These are phyloP conservation scores for Pythium dissimile DNA, from an alignment of 352 stramenopile genomes.

Conservation along the genomic window DNA sequence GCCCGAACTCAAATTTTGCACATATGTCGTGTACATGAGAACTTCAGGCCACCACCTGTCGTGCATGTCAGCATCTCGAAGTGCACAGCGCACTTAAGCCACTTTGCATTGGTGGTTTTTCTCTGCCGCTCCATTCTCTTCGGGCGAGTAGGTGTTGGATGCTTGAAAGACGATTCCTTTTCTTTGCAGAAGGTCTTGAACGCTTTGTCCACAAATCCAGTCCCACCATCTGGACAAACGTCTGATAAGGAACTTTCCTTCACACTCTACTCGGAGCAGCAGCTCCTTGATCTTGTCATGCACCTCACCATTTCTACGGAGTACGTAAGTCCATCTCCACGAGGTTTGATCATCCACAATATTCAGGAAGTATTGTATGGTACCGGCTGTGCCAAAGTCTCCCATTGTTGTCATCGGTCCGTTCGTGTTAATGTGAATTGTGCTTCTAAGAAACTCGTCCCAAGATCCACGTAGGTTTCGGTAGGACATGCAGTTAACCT, in stretches of 20 bases:
- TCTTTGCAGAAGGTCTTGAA: slow-evolving; percentile 2
- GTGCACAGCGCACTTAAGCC: neutral
- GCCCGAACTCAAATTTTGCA: neutral
- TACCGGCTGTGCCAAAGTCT: neutral
- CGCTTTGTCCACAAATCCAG: slow-evolving; percentile 2
- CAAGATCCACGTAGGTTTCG: neutral
- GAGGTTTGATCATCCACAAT: slow-evolving; percentile 3
- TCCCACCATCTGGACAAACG: neutral
- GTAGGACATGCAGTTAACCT: slow-evolving; percentile 4
- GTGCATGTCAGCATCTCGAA: neutral
- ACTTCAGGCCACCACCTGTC: neutral
- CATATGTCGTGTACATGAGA: neutral
- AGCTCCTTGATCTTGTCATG: neutral
- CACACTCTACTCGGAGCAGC: neutral
- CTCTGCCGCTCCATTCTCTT: neutral
- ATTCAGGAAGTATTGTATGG: neutral
- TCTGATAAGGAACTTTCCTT: neutral
- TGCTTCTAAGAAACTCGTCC: neutral
- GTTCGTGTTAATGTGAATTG: slow-evolving; percentile 1
- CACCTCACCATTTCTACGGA: neutral
- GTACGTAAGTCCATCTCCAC: neutral
- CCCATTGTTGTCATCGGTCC: neutral
- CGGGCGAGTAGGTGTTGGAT: neutral
- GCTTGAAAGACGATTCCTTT: neutral
- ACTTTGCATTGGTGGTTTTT: neutral